phyloP scores from a whole-genome alignment of 371 early-diverging fungal species.

The Haplosporangium sp. region DNA sequence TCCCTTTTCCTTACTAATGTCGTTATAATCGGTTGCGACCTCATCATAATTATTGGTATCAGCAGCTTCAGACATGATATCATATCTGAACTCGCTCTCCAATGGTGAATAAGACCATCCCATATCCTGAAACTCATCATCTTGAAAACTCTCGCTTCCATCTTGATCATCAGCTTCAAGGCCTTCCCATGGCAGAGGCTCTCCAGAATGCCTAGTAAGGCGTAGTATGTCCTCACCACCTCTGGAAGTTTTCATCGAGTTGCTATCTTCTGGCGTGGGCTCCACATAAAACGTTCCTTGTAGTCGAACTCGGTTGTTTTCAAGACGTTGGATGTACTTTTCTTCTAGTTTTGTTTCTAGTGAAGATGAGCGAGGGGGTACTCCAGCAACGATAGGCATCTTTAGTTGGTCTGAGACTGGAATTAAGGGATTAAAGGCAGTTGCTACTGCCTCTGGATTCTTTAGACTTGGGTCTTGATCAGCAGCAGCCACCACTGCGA shows the following conservation, averaged over 20 bases:
- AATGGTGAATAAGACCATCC: conserved; percentile 17
- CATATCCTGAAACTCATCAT: neutral
- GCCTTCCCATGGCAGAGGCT: conserved; percentile 46
- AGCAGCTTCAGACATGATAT: neutral
- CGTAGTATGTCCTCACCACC: neutral
- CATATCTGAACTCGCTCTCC: conserved; percentile 18
- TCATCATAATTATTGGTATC: neutral
- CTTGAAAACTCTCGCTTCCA: neutral
- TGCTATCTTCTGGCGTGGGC: conserved; percentile 14
- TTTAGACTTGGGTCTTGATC: neutral
- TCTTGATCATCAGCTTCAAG: conserved; percentile 10
- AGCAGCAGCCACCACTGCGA: neutral
- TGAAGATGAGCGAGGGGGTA: conserved; percentile 9
- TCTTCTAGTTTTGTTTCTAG: neutral
- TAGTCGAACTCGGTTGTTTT: conserved; percentile 11
- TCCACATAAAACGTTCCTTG: conserved; percentile 37
- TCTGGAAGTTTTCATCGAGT: neutral
- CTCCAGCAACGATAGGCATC: conserved; percentile 39
- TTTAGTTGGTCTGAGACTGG: conserved; percentile 14
- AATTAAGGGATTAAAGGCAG: conserved; percentile 25
- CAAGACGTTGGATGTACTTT: conserved; percentile 20
- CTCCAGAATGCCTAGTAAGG: conserved; percentile 14
- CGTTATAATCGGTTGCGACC: neutral
- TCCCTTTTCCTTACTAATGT: neutral
- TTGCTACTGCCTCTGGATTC: neutral